phyloP scores from a whole-genome alignment of 2,329 filamentous ascomycete species.

The Alternaria brassicae region DNA sequence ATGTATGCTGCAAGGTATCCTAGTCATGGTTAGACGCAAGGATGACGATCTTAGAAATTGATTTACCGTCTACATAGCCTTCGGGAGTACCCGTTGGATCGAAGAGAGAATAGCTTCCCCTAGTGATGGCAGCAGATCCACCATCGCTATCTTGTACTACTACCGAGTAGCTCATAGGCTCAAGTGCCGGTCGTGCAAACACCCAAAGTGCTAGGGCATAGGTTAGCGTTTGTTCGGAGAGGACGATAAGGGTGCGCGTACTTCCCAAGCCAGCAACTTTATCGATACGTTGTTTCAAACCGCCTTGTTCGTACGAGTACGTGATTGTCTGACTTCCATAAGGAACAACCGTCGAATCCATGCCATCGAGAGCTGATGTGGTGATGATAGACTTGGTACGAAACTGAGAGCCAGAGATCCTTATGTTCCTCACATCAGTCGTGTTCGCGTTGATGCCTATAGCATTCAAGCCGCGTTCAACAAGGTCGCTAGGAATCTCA shows the following conservation, averaged over 20 bases:
- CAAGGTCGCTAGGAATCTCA: neutral
- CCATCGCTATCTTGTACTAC: neutral
- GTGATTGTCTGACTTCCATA: neutral
- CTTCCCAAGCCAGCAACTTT: neutral
- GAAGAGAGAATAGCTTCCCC: neutral
- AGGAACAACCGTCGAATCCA: neutral
- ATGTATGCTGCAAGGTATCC: neutral
- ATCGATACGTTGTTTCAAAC: neutral
- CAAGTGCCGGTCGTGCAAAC: neutral
- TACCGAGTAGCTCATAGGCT: neutral
- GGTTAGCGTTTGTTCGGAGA: neutral
- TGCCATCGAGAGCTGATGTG: neutral
- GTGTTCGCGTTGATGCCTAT: neutral
- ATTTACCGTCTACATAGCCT: neutral
- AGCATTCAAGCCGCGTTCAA: neutral
- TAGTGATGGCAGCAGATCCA: neutral
- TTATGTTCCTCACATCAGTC: neutral
- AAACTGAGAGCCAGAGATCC: neutral
- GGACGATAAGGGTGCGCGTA: neutral
- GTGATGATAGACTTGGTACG: neutral
- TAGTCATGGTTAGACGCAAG: neutral
- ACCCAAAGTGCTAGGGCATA: neutral
- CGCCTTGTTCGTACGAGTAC: neutral
- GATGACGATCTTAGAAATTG: neutral
- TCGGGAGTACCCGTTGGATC: neutral